Base-by-base conservation (phyloP, 495 filamentous ascomycete genomes). In the Pyrenula aspistea region DNA sequence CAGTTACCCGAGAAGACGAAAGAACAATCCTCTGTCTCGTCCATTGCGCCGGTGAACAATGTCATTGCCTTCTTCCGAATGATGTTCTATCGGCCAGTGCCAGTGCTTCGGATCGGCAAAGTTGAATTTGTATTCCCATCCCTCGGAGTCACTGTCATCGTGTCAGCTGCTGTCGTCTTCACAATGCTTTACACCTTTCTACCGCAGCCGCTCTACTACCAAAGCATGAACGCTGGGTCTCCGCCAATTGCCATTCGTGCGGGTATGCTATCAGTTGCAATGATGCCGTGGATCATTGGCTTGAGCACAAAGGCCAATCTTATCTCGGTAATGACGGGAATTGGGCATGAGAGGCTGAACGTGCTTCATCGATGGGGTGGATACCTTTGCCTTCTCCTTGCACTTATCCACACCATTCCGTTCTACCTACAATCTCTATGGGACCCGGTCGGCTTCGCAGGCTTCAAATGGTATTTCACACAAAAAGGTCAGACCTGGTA, bases 241-340 rank as follows among this genome's bases (percentile, higher is more conserved):
- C 92, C 92, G 48, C 92, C 92, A 8, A 66, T 97, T 22, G 89
- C 91, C 22, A 86, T 96, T 61, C 85, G 92, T 58, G 79, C 90
- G 12, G 92, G 92, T 49, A 97, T 97, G 92, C 81, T 96, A 24
- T 85, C 92, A 24, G 83, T 96, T 19, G 87, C 92, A 23, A 87
- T 95, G 86, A 85, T 92, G 22, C 92, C 92, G 2, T 97, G 91
- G 88, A 91, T 96, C 55, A 69, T 96, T 21, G 91, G 86, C 3
- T 81, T 91, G 12, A 89, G 86, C 65, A 94, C 89, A 75, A 96
- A 96, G 68, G 85, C 89, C 19, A 97, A 96, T 68, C 61, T 95
- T 22, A 82, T 97, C 52, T 85, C 83, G 2, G 69, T 94, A 60
- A 72, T 95, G 57, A 96, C 91, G 2, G 92, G 92, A 11, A 90